Evolutionary conservation across 345 rosid species (phyloP), one percentile per base, ranked within the genome.

Genomic region (Murraya koenigii): DNA sequence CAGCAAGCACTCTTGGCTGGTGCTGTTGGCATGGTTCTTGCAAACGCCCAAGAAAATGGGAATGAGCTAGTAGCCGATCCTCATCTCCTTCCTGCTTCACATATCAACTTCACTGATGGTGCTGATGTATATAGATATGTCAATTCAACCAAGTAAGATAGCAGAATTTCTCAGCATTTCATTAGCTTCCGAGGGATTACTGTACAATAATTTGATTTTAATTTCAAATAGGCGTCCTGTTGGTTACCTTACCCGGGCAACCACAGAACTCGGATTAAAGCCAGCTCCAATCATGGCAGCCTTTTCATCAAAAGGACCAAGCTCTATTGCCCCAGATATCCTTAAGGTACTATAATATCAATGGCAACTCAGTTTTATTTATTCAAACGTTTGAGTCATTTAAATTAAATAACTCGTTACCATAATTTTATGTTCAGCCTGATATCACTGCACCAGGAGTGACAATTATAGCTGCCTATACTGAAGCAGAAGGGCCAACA

Each of bases 391-490:
- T 55, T 25, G 8, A 19, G 44, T 39, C 41, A 30, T 19, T 52
- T 61, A n/a, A 55, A 39, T 32, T 63, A 19, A 44, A 23, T 52
- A 20, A 63, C 64, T 25, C 47, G 36, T 23, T 23, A 8, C 69
- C 33, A 1, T 38, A n/a, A n/a, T 78, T 13, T 56, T 65, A 4
- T 68, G 35, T 65, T 72, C 78, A 92, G 90, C 96, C 94, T n/a
- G 96, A 92, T 71, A 85, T 92, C 71, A 86, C 96, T 62, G 99
- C 99, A 5, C 97, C 97, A 15, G 98, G 98, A 75, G 93, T 94
- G 75, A 79, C 87, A 63, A 85, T 94, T 7, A 87, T 96, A 52
- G 98, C 99, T 25, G 94, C 97, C 20, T 90, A 82, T 71, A 87
- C 89, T 25, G 89, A 75, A 85, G 93, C 89, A 38, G 55, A 4